Evolutionary conservation across 306 rosid species (phyloP).

Genomic region (Cucurbita pepo): DNA sequence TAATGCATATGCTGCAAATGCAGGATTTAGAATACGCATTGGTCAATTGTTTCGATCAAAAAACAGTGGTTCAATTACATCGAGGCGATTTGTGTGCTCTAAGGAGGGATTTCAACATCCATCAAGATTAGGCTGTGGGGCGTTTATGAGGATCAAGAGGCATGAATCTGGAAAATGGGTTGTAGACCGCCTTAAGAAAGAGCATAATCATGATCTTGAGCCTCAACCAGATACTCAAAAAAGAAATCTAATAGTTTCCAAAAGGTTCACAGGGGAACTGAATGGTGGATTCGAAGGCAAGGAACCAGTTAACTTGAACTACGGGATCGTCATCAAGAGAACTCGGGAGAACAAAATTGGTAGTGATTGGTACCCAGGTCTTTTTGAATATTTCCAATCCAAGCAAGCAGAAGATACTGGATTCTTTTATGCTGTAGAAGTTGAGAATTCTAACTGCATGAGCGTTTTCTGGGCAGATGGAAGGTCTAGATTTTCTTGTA

Average conservation of each 20-base stretch:
- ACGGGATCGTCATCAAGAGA: conserved; percentile 30
- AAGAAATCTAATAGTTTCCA: conserved; percentile 32
- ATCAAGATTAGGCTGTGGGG: conserved; percentile 87
- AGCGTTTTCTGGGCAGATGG: conserved; percentile 98
- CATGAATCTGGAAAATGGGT: conserved; percentile 76
- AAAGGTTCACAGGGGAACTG: conserved; percentile 47
- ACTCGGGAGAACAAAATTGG: conserved; percentile 63
- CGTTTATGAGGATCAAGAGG: conserved; percentile 80
- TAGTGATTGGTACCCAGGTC: conserved; percentile 66
- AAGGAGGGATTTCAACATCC: conserved; percentile 97
- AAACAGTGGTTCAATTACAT: conserved; percentile 63
- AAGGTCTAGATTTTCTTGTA: conserved; percentile 77
- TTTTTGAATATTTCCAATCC: conserved; percentile 71
- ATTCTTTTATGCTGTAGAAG: conserved; percentile 74
- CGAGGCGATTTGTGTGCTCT: conserved; percentile 87
- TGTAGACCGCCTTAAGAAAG: conserved; percentile 70
- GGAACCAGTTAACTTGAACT: conserved; percentile 42
- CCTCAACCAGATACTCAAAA: conserved; percentile 26
- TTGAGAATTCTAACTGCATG: conserved; percentile 64
- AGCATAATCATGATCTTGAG: conserved; percentile 69
- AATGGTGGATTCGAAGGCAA: conserved; percentile 39
- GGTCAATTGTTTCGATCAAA: conserved; percentile 93
- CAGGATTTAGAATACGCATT: conserved; percentile 69
- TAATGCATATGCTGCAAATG: conserved; percentile 50
- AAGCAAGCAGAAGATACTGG: conserved; percentile 90